Evolutionary conservation across 129 eudicot species (phyloP).

Genomic region (Escallonia herrerae): DNA sequence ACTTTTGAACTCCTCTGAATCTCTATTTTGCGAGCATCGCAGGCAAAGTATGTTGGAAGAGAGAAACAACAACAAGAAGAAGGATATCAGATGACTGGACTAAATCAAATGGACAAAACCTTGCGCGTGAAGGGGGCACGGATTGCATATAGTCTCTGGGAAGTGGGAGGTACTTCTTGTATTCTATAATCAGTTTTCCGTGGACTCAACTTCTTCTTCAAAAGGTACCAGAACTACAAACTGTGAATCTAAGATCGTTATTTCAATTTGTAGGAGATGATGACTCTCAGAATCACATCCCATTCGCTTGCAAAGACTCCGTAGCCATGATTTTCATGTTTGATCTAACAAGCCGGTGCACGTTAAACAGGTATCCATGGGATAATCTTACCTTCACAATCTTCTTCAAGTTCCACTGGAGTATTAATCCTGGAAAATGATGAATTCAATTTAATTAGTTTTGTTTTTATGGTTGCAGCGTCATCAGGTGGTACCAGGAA

Average conservation of each 20-base stretch:
- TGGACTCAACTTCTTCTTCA: too few species aligned
- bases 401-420: neutral
- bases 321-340: constrained; percentile 76
- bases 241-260: too few species aligned
- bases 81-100: constrained; percentile 21
- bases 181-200: neutral
- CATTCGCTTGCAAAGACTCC: constrained; percentile 52
- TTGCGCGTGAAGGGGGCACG: constrained; percentile 57
- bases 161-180: constrained; percentile 45
- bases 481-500: constrained; percentile 64
- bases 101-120: constrained; percentile 58
- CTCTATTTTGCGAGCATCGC: too few species aligned
- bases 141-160: constrained; percentile 61
- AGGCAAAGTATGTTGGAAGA: constrained; percentile 62
- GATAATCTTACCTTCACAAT: neutral
- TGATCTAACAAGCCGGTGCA: constrained; percentile 76
- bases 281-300: constrained; percentile 29
- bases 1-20: too few species aligned
- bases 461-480: constrained; percentile 31
- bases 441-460: neutral
- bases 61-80: constrained; percentile 37
- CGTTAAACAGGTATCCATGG: constrained; percentile 47
- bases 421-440: neutral
- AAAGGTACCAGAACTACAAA: too few species aligned
- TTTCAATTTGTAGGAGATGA: constrained; percentile 26